A percentile compares a stretch with the other conserved stretches of the same genome.
Conservation (phyloP, 2,329 filamentous ascomycete species). For the Hypoxylon sp. region DNA sequence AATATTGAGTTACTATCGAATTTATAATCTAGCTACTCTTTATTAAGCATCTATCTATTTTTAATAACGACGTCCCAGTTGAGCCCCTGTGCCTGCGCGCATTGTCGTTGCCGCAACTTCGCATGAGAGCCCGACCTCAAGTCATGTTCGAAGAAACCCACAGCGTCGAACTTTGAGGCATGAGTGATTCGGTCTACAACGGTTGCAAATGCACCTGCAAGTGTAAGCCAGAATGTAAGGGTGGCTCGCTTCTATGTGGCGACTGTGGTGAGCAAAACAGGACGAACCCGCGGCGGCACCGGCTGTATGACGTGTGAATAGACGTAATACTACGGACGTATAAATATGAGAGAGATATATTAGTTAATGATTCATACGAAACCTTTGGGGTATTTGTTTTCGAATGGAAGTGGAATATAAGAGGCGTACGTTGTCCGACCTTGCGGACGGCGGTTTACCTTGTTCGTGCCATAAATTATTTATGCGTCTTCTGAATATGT, state of each 20-base stretch:
- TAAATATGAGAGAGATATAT: not conserved
- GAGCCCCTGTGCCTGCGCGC: constrained; percentile 26
- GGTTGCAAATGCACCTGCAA: constrained; percentile 39
- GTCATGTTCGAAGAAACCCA: not conserved
- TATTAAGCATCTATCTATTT: not conserved
- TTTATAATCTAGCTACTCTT: not conserved
- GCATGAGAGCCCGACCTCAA: constrained; percentile 12
- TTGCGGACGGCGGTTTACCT: no score
- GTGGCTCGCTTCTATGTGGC: constrained; percentile 20
- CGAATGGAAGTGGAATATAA: not conserved
- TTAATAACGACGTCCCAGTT: not conserved
- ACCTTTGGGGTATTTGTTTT: not conserved
- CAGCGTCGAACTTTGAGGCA: constrained; percentile 30
- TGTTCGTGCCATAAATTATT: no score
- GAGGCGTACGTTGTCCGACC: not conserved
- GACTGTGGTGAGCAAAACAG: constrained; percentile 32
- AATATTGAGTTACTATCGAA: not conserved
- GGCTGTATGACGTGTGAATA: constrained; percentile 13
- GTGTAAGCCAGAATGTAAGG: constrained; percentile 33
- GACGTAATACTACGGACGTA: not conserved
- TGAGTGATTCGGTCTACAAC: constrained; percentile 30
- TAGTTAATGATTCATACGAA: not conserved
- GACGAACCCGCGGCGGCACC: constrained; percentile 26
- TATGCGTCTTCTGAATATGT: no score
- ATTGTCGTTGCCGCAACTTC: constrained; percentile 33